A percentile compares a stretch with the other conserved stretches of the same genome.
Conservation (phyloP, 2,329 filamentous ascomycete genomes). For the Ophiostoma angusticollis region DNA sequence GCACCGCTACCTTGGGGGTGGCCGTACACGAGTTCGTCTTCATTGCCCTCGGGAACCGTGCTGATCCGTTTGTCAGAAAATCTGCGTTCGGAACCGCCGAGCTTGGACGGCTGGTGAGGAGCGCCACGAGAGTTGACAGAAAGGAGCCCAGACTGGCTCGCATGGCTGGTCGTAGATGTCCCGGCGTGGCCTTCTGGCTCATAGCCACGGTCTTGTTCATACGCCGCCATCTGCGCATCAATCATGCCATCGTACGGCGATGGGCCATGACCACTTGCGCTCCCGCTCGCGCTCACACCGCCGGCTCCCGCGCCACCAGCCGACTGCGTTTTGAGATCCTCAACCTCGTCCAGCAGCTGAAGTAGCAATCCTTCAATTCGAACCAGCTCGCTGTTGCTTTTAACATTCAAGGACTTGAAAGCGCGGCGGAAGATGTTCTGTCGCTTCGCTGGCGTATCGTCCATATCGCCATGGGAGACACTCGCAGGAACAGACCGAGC, state of each 20-base stretch:
- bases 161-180: conserved; percentile 58
- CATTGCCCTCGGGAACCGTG: conserved; percentile 74
- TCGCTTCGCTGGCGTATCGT: conserved; percentile 59
- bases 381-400: conserved; percentile 74
- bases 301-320: conserved; percentile 21
- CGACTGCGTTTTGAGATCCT: conserved; percentile 58
- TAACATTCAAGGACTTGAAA: conserved; percentile 78
- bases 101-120: conserved; percentile 24
- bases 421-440: conserved; percentile 90
- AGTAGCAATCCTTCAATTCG: conserved; percentile 88
- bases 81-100: conserved; percentile 38
- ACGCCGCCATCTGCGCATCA: conserved; percentile 46
- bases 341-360: conserved; percentile 83
- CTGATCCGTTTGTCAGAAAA: conserved; percentile 72
- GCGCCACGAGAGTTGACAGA: conserved; percentile 42
- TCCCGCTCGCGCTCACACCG: conserved; percentile 12
- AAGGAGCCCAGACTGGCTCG: conserved; percentile 64
- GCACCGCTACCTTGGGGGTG: conserved; percentile 36
- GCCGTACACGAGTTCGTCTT: conserved; percentile 50
- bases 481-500: conserved; percentile 45
- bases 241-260: conserved; percentile 57
- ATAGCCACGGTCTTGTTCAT: conserved; percentile 60
- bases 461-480: conserved; percentile 42
- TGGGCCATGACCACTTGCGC: conserved; percentile 35
- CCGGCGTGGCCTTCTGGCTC: conserved; percentile 72